Evolutionary conservation across 352 stramenopile genomes (phyloP), one percentile per base, ranked within the genome.

Genomic region (Globisporangium camurandrum): DNA sequence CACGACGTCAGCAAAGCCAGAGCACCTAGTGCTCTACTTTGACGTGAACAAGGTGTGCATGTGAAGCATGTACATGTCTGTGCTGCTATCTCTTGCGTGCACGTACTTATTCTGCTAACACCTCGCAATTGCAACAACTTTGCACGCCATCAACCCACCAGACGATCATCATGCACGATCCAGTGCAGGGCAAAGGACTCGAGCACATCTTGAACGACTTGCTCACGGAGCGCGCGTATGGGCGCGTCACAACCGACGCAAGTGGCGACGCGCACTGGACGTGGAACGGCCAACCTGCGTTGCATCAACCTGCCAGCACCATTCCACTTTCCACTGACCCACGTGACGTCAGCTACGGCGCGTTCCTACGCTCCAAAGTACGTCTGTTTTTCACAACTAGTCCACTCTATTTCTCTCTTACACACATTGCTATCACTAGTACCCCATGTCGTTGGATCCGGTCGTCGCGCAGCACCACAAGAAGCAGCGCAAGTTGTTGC

Each of bases 131-230:
- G n/a, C n/a, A n/a, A n/a, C n/a, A n/a, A n/a, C 11, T 19, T 12
- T 24, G 38, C 40, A 24, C 23, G 2, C 27, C 14, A 38, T 22
- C 8, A 12, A 11, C 12, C 39, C 7, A 1, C 7, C 41, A 90
- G 80, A 91, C 80, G 1, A 46, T 88, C 39, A 91, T 91, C 47
- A 88, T 91, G 80, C 75, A 88, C 54, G 80, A 91, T 54, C 80
- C 76, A 0, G 66, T 86, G 51, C 80, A 91, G 55, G 75, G 73
- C 55, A 91, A 91, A 61, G 71, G 69, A 7, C 66, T 91, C n/a
- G 49, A 51, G 2, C 52, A 86, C 51, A 83, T 91, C 46, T 53
- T 91, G 4, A 91, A 91, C 51, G 80, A 91, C 43, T 51, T 91
- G 38, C 64, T 91, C 39, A 78, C 72, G 2, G 80, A 91, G 61